Evolutionary conservation across 495 filamentous ascomycete species (phyloP).

Genomic region (Lasiosphaeria ovina): DNA sequence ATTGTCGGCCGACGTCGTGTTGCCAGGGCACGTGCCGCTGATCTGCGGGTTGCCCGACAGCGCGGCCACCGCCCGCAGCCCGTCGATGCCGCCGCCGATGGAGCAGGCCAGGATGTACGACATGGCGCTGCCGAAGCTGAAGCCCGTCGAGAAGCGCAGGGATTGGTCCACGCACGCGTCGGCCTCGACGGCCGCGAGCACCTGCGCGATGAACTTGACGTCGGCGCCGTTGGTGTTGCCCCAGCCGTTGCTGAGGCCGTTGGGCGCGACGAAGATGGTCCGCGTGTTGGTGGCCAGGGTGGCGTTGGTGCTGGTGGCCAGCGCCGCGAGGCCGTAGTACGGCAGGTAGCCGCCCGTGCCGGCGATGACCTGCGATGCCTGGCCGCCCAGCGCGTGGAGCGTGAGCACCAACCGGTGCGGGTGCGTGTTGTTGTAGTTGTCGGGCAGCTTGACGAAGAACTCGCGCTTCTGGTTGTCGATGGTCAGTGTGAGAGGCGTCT

Average conservation of each 20-base stretch:
- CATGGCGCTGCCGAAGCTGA: conserved; percentile 52
- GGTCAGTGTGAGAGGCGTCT: conserved; percentile 31
- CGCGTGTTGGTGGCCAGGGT: conserved; percentile 31
- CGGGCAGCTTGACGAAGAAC: conserved; percentile 42
- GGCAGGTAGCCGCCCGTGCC: conserved; percentile 33
- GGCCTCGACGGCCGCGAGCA: conserved; percentile 37
- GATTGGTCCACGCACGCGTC: conserved; percentile 46
- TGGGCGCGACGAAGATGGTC: conserved; percentile 45
- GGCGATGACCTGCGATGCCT: conserved; percentile 36
- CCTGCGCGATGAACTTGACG: conserved; percentile 39
- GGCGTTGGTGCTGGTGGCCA: conserved; percentile 30
- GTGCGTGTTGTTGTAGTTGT: conserved; percentile 41
- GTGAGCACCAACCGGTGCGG: conserved; percentile 45
- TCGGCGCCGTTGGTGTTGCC: conserved; percentile 45
- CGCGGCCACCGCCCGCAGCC: conserved; percentile 40
- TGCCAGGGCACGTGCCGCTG: conserved; percentile 33
- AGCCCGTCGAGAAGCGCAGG: conserved; percentile 48
- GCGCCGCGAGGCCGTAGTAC: conserved; percentile 42
- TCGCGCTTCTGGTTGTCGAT: conserved; percentile 30
- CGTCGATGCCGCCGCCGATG: conserved; percentile 32
- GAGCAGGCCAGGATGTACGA: conserved; percentile 47
- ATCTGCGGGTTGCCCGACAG: conserved; percentile 35
- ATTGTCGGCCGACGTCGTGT: conserved; percentile 25
- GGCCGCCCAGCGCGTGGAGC: conserved; percentile 41
- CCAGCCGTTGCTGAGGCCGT: conserved; percentile 50